Conservation (phyloP, 2,329 filamentous ascomycete genomes). For the Leptosphaerulina australis region DNA sequence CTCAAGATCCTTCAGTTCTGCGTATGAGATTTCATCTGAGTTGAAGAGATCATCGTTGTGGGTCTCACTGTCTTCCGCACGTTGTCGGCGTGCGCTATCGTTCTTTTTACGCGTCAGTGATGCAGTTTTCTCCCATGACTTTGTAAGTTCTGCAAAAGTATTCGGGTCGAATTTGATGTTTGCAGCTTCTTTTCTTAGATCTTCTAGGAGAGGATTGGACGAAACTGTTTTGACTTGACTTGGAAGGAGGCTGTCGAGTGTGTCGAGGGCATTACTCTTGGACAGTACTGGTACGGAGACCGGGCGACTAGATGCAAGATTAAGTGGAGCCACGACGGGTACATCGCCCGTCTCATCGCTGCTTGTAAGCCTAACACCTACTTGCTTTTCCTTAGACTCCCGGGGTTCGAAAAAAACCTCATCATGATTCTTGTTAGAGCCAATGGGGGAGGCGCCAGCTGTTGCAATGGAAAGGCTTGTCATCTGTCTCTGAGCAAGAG, state of each 20-base stretch:
- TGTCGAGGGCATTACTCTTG: constrained; percentile 25
- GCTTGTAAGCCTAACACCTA: constrained; percentile 25
- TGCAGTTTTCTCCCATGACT: constrained; percentile 55
- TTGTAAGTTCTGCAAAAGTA: constrained; percentile 32
- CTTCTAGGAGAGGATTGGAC: constrained; percentile 29
- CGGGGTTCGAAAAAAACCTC: constrained; percentile 46
- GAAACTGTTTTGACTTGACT: constrained; percentile 13
- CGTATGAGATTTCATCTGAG: constrained; percentile 62
- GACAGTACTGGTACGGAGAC: constrained; percentile 17
- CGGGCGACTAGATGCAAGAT: constrained; percentile 26
- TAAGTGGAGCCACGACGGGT: constrained; percentile 36
- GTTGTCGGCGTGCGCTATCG: constrained; percentile 56
- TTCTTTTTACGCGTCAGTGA: constrained; percentile 52
- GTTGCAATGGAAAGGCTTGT: constrained; percentile 27
- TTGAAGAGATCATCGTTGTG: constrained; percentile 62
- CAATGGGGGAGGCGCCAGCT: constrained; percentile 12
- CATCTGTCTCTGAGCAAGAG: constrained; percentile 32
- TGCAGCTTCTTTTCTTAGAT: constrained; percentile 26
- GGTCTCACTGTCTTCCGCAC: constrained; percentile 60
- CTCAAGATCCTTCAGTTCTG: constrained; percentile 61
- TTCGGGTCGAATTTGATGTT: constrained; percentile 27
- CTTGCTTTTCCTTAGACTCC: constrained; percentile 17
- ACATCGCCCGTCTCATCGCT: constrained; percentile 26
- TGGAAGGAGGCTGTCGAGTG: constrained; percentile 32
- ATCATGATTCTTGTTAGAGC: constrained; percentile 31